Conservation (phyloP, 2,329 filamentous ascomycete species). For the Clonostachys rosea region DNA sequence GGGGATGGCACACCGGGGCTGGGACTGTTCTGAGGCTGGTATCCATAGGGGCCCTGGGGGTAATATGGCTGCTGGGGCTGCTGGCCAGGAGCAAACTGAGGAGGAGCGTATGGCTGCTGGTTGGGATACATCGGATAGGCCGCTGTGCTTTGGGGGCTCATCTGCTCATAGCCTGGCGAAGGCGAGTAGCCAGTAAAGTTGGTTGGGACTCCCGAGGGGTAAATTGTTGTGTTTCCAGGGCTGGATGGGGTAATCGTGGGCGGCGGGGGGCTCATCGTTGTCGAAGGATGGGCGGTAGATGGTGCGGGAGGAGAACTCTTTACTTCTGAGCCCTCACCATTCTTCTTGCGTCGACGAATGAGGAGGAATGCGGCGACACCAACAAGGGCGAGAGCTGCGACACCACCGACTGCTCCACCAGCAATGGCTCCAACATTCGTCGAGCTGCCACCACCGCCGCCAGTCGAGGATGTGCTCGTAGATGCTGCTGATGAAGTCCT, state of each 20-base stretch:
- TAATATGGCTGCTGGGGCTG: slow-evolving; percentile 4
- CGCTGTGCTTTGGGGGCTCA: slow-evolving; percentile 4
- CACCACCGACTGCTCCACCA: slow-evolving; percentile 41
- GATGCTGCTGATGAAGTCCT: slow-evolving; percentile 3
- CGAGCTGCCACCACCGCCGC: slow-evolving; percentile 15
- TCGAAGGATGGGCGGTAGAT: slow-evolving; percentile 8
- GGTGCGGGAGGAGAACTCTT: slow-evolving; percentile 6
- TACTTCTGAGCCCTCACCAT: slow-evolving; percentile 6
- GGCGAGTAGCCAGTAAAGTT: slow-evolving; percentile 13
- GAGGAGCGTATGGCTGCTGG: slow-evolving; percentile 2
- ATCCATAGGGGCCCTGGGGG: slow-evolving; percentile 10
- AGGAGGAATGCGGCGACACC: slow-evolving; percentile 32
- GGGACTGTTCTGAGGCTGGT: slow-evolving; percentile 9
- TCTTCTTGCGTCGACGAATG: slow-evolving; percentile 26
- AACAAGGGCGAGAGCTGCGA: slow-evolving; percentile 32
- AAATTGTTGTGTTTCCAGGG: slow-evolving; percentile 12
- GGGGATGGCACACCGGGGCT: slow-evolving; percentile 7
- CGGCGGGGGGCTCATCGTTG: slow-evolving; percentile 8
- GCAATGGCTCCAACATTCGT: slow-evolving; percentile 35
- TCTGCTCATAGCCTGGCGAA: slow-evolving; percentile 10
- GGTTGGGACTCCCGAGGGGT: slow-evolving; percentile 18
- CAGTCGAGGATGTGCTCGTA: slow-evolving; percentile 3
- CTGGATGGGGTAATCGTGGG: slow-evolving; percentile 8
- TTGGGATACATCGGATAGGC: slow-evolving; percentile 5
- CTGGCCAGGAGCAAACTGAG: slow-evolving; percentile 13